These are phyloP conservation scores for Sarocladium kiliense DNA, from an alignment of 2,329 filamentous ascomycete genomes.

Conservation along the genomic window DNA sequence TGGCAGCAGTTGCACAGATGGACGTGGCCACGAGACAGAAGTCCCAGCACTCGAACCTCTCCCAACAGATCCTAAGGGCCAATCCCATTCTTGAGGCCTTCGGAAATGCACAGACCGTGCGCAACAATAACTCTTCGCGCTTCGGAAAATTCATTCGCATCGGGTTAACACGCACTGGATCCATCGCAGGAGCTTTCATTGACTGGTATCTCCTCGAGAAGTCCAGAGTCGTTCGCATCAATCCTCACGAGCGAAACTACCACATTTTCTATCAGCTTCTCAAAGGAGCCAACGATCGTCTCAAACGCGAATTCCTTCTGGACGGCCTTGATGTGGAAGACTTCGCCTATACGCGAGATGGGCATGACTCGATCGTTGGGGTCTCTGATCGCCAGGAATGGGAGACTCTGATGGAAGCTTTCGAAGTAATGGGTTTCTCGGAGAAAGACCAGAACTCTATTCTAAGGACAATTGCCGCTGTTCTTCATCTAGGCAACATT, in stretches of 20 bases:
- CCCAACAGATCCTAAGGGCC: constrained; percentile 90
- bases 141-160: constrained; percentile 99
- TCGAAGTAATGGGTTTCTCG: constrained; percentile 88
- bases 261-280: constrained; percentile 96
- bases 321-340: constrained; percentile 72
- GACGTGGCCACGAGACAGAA: constrained; percentile 64
- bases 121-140: constrained; percentile 96
- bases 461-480: constrained; percentile 80
- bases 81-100: constrained; percentile 98
- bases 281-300: constrained; percentile 68
- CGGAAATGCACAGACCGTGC: constrained; percentile 94
- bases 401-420: constrained; percentile 85
- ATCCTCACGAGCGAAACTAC: constrained; percentile 86
- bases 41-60: constrained; percentile 71
- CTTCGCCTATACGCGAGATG: constrained; percentile 86
- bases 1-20: constrained; percentile 85
- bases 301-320: constrained; percentile 74
- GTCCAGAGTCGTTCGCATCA: constrained; percentile 90
- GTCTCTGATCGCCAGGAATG: constrained; percentile 90
- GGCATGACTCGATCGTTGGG: constrained; percentile 86
- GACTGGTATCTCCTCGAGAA: constrained; percentile 99
- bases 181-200: constrained; percentile 93
- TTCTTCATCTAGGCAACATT: constrained; percentile 91
- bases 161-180: constrained; percentile 81
- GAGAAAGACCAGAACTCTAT: constrained; percentile 79